Conservation (phyloP, 225 moss, liverwort and hornwort genomes). For the Marchantia paleacea region DNA sequence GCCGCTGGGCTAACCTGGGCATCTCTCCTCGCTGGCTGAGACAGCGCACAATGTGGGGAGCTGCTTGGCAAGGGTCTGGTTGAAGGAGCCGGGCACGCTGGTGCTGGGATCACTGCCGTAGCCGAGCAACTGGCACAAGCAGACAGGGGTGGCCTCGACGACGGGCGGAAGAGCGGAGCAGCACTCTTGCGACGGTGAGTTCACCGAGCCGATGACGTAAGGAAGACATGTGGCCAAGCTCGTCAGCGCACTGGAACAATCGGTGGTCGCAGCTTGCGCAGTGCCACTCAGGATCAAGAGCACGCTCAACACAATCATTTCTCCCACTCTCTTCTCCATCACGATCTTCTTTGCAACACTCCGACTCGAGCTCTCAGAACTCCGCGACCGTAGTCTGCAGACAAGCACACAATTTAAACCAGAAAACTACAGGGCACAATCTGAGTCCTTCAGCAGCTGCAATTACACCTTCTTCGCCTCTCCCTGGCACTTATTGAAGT, state of each 20-base stretch:
- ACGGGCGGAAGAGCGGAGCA: background rate
- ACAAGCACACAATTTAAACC: no score
- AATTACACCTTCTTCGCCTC: no score
- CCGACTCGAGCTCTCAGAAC: no score
- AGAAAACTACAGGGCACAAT: no score
- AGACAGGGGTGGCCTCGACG: background rate
- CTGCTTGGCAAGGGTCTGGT: slow-evolving; percentile 5
- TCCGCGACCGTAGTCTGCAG: no score
- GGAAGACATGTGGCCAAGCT: background rate
- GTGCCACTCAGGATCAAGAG: background rate
- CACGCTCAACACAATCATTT: background rate
- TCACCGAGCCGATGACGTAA: background rate
- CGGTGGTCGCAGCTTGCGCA: background rate
- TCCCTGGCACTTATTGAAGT: no score
- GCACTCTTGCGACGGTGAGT: background rate
- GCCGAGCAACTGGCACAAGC: slow-evolving; percentile 11
- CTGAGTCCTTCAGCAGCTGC: no score
- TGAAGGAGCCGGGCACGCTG: background rate
- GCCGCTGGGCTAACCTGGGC: background rate
- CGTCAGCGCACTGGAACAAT: background rate
- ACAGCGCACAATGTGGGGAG: background rate
- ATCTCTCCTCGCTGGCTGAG: background rate
- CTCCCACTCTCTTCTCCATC: slow-evolving; percentile 3
- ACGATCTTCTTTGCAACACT: background rate
- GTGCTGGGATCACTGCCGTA: background rate